phyloP scores from a whole-genome alignment of 345 rosid species.

The Ricinus communis region DNA sequence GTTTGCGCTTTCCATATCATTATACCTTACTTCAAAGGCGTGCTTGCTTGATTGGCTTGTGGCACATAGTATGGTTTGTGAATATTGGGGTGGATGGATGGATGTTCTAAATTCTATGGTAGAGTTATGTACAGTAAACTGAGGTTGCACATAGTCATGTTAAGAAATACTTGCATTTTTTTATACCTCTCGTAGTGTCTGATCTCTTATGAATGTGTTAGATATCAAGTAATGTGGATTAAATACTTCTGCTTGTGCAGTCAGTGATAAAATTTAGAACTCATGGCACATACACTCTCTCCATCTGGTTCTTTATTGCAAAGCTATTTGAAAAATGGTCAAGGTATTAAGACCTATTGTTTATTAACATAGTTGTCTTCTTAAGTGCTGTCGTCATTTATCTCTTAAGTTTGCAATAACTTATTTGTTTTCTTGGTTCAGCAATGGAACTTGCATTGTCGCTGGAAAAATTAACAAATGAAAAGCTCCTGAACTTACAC shows the following conservation, averaged over 20 bases:
- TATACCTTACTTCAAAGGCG: neutral
- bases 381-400: neutral
- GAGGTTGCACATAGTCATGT: neutral
- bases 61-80: neutral
- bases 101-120: neutral
- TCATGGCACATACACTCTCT: no score
- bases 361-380: neutral
- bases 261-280: no score
- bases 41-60: neutral
- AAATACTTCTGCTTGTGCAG: no score
- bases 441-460: conserved; percentile 38
- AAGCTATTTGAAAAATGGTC: no score
- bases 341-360: no score
- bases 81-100: neutral
- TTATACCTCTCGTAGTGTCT: neutral
- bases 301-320: no score
- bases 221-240: no score
- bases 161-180: neutral
- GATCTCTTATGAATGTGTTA: no score
- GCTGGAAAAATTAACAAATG: conserved; percentile 31
- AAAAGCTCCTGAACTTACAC: conserved; percentile 31
- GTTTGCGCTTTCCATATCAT: neutral
- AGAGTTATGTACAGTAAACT: neutral
- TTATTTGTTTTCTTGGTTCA: conserved; percentile 7
- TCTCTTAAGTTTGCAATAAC: neutral